Evolutionary conservation across 2,329 filamentous ascomycete genomes (phyloP), one percentile per base, ranked within the genome.

Genomic region (Ophiostoma angusticollis): DNA sequence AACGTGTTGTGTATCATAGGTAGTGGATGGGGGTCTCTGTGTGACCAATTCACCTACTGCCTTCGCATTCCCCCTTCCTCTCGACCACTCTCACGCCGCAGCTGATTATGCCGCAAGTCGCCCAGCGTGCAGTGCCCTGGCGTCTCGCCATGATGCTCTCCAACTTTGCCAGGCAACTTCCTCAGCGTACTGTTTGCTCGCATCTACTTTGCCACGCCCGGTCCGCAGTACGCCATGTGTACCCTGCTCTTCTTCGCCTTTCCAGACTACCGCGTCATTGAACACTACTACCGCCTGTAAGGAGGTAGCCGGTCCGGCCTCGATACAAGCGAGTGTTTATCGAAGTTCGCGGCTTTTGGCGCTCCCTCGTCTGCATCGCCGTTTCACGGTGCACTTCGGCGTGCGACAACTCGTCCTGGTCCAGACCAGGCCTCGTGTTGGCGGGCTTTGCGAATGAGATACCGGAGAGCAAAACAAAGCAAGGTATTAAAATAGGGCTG

Each of bases 241-340:
- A 45, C 64, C 16, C 57, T 78, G 0, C 68, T 86, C 8, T 85
- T 72, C 63, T 54, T 74, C 34, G 80, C 77, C 56, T 79, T 87
- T 75, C 81, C 80, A 0, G 80, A 86, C 55, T 87, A 86, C 47
- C 83, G 80, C 0, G 66, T 70, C 1, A 77, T 77, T 1, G 84
- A 84, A 51, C 74, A 41, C 13, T 41, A 43, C 71, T 0, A 72
- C 72, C 0, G n/a, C n/a, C n/a, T n/a, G n/a, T n/a, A n/a, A n/a
- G n/a, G n/a, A n/a, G n/a, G n/a, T n/a, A n/a, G n/a, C n/a, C n/a
- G n/a, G n/a, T n/a, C n/a, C n/a, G n/a, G n/a, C n/a, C n/a, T n/a
- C n/a, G n/a, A n/a, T n/a, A n/a, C n/a, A n/a, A n/a, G n/a, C n/a
- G n/a, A n/a, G n/a, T n/a, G n/a, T n/a, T n/a, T n/a, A n/a, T n/a